Percentiles rank a stretch among this genome's conserved stretches.
These are phyloP conservation scores for Peronospora destructor DNA, from an alignment of 352 stramenopile species.

Conservation along the genomic window DNA sequence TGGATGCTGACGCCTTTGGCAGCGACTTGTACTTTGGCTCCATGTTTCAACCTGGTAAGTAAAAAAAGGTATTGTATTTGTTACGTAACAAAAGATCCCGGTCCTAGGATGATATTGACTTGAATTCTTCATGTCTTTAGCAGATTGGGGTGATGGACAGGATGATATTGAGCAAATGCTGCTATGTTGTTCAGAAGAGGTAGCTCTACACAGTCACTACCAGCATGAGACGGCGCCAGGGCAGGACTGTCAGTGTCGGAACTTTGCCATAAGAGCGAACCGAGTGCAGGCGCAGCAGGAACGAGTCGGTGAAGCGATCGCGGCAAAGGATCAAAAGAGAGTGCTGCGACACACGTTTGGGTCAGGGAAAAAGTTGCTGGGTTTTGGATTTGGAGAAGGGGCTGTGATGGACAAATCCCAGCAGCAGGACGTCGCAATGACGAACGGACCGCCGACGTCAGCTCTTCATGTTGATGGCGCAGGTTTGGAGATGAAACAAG, in stretches of 20 bases:
- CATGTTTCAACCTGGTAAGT: constrained; percentile 34
- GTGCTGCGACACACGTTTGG: constrained; percentile 57
- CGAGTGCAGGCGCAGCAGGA: constrained; percentile 25
- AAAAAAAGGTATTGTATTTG: background rate
- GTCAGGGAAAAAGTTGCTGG: constrained; percentile 30
- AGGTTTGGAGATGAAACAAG: constrained; percentile 7
- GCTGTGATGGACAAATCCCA: constrained; percentile 12
- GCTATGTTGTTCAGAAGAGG: constrained; percentile 34
- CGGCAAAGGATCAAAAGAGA: constrained; percentile 35
- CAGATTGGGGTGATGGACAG: constrained; percentile 28
- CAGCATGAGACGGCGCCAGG: constrained; percentile 23
- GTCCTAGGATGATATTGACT: too few species aligned
- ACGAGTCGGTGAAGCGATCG: constrained; percentile 3
- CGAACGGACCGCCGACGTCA: constrained; percentile 2
- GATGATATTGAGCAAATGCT: constrained; percentile 70
- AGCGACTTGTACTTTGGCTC: constrained; percentile 26
- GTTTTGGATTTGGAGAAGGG: constrained; percentile 40
- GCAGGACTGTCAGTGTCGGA: constrained; percentile 26
- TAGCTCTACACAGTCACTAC: constrained; percentile 26
- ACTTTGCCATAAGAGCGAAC: constrained; percentile 32
- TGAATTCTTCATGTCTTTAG: background rate
- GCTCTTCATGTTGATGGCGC: background rate
- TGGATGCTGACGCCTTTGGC: constrained; percentile 48
- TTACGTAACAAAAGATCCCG: background rate
- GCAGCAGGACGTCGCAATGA: constrained; percentile 26